Base-by-base conservation (phyloP, 352 stramenopile species). In the Pythium volutum region DNA sequence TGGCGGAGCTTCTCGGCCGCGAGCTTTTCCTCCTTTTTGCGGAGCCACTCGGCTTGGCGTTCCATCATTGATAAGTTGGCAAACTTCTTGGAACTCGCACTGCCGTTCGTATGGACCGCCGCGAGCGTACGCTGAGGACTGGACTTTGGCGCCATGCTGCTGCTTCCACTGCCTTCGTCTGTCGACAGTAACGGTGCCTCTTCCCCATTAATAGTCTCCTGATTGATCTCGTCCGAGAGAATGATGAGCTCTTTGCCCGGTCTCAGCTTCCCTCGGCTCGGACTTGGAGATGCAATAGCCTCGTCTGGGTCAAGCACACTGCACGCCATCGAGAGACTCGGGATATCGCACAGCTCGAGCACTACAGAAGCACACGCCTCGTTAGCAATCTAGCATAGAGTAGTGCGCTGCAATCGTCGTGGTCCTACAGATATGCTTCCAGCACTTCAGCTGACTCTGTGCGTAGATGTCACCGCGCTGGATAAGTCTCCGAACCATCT, bases 161-260 rank as follows among this genome's bases (percentile, higher is more conserved):
- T n/a, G n/a, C n/a, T n/a, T n/a, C n/a, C n/a, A n/a, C n/a, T n/a
- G n/a, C n/a, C 12, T n/a, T 71, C 56, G 60, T 70, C 61, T 50
- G 41, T 39, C 20, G 71, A 53, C 43, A 58, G 51, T 2, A 70
- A 56, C 16, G 18, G 31, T 23, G 66, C 47, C 10, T 74, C 68
- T 16, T 73, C 67, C 7, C 49, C 59, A 8, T 61, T 49, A 1
- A 23, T 18, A 7, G 50, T 38, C 45, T 66, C 48, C 29, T 59
- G 55, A n/a, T 55, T 74, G 55, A 55, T 72, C 2, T 76, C 70
- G 52, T 84, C 77, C 1, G 77, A 82, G 12, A 91, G 73, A 29
- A 91, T 79, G 53, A 89, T 89, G 9, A 93, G 59, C 34, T 88
- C 81, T 66, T 93, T 93, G 14, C 84, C 84, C 4, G 84, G 79